These are phyloP conservation scores for Dinochytrium kinnereticum DNA, from an alignment of 371 early-diverging fungal genomes.

Conservation along the genomic window DNA sequence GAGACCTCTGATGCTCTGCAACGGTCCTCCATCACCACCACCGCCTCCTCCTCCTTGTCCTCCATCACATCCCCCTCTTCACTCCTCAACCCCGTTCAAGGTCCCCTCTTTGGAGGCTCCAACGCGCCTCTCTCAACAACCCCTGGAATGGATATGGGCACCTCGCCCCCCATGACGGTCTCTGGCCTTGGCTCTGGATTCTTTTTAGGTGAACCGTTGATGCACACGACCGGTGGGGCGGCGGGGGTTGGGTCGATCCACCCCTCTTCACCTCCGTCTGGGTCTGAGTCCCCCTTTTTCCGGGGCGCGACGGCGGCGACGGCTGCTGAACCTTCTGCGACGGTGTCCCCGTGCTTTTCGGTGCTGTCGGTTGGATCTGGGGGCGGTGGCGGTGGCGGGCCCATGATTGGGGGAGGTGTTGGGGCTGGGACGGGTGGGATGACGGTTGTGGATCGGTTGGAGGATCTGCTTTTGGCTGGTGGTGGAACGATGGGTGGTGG, in stretches of 20 bases:
- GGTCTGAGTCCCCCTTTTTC: background rate
- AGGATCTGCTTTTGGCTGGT: background rate
- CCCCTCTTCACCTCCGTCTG: background rate
- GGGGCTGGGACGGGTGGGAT: background rate
- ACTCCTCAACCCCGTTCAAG: conserved; percentile 7
- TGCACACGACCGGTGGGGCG: no score
- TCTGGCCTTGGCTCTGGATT: background rate
- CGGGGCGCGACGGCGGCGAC: background rate
- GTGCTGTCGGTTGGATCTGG: background rate
- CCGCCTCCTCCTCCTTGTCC: background rate
- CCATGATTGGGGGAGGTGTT: background rate
- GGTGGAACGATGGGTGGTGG: no score
- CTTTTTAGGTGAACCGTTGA: background rate
- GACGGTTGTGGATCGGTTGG: conserved; percentile 2
- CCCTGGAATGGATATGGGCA: no score
- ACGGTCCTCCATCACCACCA: background rate
- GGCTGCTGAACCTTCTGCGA: no score
- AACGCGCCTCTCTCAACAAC: background rate
- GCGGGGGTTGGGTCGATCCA: background rate
- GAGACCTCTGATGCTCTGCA: background rate
- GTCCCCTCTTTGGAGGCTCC: background rate
- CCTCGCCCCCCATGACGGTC: no score
- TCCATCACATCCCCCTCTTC: background rate
- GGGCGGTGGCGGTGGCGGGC: background rate
- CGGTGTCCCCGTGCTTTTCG: no score